phyloP scores from a whole-genome alignment of 2,329 filamentous ascomycete species.

The Orbilia javanica region DNA sequence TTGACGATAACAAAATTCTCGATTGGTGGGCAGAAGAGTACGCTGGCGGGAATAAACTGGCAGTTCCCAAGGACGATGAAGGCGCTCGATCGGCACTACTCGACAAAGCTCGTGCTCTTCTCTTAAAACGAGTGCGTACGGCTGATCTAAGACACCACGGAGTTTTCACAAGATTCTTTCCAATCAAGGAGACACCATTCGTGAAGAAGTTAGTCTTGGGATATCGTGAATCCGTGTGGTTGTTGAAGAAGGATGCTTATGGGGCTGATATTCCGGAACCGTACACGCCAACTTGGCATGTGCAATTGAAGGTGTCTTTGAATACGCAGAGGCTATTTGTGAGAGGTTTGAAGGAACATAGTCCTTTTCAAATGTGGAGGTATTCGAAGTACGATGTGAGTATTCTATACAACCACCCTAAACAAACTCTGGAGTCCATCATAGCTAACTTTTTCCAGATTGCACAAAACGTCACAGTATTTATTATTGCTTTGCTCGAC shows the following conservation, averaged over 20 bases:
- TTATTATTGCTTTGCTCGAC: conserved; percentile 66
- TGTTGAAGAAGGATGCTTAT: conserved; percentile 64
- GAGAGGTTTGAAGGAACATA: conserved; percentile 66
- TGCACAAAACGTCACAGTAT: conserved; percentile 65
- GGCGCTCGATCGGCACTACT: conserved; percentile 37
- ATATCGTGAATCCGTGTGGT: conserved; percentile 62
- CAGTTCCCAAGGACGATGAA: conserved; percentile 51
- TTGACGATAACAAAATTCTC: conserved; percentile 69
- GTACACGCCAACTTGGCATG: conserved; percentile 65
- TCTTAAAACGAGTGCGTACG: conserved; percentile 40
- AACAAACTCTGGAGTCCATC: too few relatives aligned
- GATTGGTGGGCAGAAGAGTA: conserved; percentile 66
- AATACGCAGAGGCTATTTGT: conserved; percentile 64
- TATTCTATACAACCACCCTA: not conserved
- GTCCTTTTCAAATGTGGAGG: conserved; percentile 65
- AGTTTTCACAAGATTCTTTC: conserved; percentile 28
- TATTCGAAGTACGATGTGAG: conserved; percentile 64
- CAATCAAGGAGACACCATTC: conserved; percentile 51
- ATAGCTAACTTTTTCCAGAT: conserved; percentile 55
- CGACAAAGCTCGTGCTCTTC: conserved; percentile 34
- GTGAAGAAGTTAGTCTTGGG: conserved; percentile 48
- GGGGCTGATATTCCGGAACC: conserved; percentile 62
- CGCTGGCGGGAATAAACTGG: conserved; percentile 25
- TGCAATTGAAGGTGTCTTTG: conserved; percentile 64
- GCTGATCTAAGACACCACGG: conserved; percentile 42